phyloP scores from a whole-genome alignment of 1,284 basidiomycete genomes.

The Rhodotorula sp. region DNA sequence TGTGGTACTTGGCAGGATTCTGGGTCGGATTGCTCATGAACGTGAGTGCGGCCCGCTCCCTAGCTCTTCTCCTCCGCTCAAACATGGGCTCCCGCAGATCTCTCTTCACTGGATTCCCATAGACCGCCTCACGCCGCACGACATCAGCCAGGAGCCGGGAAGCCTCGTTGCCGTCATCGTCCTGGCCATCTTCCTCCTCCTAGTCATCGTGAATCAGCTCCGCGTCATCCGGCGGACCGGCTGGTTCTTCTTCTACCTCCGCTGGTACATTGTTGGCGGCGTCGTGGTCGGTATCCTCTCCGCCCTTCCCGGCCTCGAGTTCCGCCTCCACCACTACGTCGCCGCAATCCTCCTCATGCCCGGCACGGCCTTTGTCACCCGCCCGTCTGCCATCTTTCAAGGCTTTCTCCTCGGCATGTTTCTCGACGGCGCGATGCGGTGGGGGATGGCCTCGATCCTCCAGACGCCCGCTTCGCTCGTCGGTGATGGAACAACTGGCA shows the following conservation, averaged over 20 bases:
- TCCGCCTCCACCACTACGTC: conserved; percentile 44
- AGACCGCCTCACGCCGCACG: conserved; percentile 67
- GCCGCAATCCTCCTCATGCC: conserved; percentile 65
- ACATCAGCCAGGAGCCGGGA: conserved; percentile 66
- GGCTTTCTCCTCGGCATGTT: conserved; percentile 80
- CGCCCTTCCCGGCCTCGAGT: conserved; percentile 60
- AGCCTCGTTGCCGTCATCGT: conserved; percentile 71
- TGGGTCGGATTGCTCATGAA: conserved; percentile 64
- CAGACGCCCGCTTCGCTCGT: conserved; percentile 73
- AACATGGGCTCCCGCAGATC: conserved; percentile 46
- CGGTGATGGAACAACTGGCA: conserved; percentile 69
- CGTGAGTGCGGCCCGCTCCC: conserved; percentile 51
- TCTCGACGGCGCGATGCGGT: conserved; percentile 56
- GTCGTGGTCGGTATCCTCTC: conserved; percentile 66
- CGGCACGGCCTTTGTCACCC: conserved; percentile 75
- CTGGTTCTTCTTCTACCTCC: conserved; percentile 60
- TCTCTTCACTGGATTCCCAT: conserved; percentile 61
- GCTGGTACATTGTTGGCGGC: conserved; percentile 56
- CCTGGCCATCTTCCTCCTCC: conserved; percentile 59
- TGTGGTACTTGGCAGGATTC: conserved; percentile 73
- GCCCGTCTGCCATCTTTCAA: conserved; percentile 72
- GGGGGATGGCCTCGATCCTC: conserved; percentile 74
- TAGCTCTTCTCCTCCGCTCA: conserved; percentile 52
- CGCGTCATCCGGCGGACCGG: conserved; percentile 81
- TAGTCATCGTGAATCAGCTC: conserved; percentile 69